Evolutionary conservation across 768 basidiomycete species (phyloP).

Genomic region (Lentinula sp.): DNA sequence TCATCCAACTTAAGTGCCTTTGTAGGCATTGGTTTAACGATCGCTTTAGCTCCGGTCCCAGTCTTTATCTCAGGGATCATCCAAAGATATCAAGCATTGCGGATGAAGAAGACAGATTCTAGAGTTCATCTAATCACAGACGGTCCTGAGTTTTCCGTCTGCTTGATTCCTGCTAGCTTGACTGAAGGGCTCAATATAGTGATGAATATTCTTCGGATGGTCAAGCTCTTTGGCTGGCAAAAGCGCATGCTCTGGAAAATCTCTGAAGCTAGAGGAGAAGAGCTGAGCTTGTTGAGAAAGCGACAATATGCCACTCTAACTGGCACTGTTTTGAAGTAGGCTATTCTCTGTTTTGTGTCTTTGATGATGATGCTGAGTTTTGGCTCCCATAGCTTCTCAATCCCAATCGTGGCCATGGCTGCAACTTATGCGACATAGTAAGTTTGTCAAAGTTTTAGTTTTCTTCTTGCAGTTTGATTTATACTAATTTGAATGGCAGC

Average conservation of each 20-base stretch:
- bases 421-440: constrained; percentile 31
- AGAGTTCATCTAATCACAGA: constrained; percentile 41
- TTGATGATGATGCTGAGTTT: neutral
- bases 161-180: constrained; percentile 7
- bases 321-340: constrained; percentile 30
- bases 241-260: constrained; percentile 38
- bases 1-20: constrained; percentile 22
- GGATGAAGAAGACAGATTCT: constrained; percentile 40
- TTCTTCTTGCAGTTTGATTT: neutral
- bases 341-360: neutral
- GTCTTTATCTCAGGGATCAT: constrained; percentile 30
- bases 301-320: constrained; percentile 30
- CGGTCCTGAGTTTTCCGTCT: constrained; percentile 20
- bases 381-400: constrained; percentile 24
- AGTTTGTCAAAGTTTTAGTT: neutral
- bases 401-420: constrained; percentile 46
- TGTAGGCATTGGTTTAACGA: constrained; percentile 35
- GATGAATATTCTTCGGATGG: constrained; percentile 35
- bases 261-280: constrained; percentile 36
- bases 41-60: constrained; percentile 37
- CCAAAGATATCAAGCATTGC: constrained; percentile 24
- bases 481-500: neutral
- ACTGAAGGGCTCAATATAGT: constrained; percentile 19
- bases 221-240: constrained; percentile 48
- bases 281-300: constrained; percentile 34